Evolutionary conservation across 2,329 filamentous ascomycete species (phyloP).

Genomic region (Lasiodiplodia gonubiensis): DNA sequence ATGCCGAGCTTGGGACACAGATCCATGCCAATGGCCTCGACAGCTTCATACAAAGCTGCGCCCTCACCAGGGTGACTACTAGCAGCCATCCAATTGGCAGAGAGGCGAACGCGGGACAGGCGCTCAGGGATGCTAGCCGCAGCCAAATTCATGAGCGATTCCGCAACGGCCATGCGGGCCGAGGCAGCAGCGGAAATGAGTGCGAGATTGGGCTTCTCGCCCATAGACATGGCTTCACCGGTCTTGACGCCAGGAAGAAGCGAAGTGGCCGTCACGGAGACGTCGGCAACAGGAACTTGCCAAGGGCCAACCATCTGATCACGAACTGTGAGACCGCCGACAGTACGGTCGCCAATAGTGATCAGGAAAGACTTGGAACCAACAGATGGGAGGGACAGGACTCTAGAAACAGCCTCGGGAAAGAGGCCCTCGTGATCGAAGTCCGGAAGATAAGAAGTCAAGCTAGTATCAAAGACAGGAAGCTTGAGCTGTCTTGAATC

Average conservation of each 20-base stretch:
- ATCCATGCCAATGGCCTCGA: conserved; percentile 90
- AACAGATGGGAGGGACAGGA: conserved; percentile 84
- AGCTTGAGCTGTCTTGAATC: conserved; percentile 71
- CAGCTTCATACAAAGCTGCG: conserved; percentile 89
- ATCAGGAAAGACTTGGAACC: conserved; percentile 98
- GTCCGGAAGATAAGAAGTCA: conserved; percentile 70
- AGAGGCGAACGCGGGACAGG: conserved; percentile 80
- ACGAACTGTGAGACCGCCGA: conserved; percentile 84
- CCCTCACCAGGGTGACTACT: conserved; percentile 91
- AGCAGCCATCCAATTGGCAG: conserved; percentile 99
- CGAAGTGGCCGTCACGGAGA: conserved; percentile 87
- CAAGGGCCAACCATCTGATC: conserved; percentile 97
- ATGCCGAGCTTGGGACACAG: conserved; percentile 89
- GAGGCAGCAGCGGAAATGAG: conserved; percentile 89
- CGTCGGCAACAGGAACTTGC: conserved; percentile 93
- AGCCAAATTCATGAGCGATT: conserved; percentile 90
- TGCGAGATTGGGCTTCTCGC: conserved; percentile 86
- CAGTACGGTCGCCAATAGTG: conserved; percentile 91
- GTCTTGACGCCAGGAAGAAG: conserved; percentile 74
- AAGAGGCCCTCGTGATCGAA: conserved; percentile 59
- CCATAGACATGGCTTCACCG: conserved; percentile 98
- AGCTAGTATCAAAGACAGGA: conserved; percentile 74
- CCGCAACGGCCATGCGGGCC: conserved; percentile 93
- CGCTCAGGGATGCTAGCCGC: conserved; percentile 77
- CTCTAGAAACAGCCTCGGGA: conserved; percentile 76